Evolutionary conservation across 352 stramenopile species (phyloP), one percentile per base, ranked within the genome.

Genomic region (Aphanomyces astaci): DNA sequence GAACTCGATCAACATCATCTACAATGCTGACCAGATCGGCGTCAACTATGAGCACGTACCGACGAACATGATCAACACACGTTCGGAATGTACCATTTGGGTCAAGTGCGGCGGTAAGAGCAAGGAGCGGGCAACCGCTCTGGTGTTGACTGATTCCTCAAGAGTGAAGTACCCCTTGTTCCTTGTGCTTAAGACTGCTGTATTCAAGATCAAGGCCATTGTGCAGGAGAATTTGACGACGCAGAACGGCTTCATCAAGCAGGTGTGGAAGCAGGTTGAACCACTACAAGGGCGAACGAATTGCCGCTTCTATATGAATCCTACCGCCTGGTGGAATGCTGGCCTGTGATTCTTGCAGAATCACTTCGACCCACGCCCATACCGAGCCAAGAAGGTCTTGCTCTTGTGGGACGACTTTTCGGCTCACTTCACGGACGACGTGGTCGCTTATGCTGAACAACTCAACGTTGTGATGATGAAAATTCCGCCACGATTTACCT

Each of bases 351-450:
- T 49, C 54, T 51, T 49, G 30, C 19, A 51, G 22, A 22, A 30
- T n/a, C 30, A 52, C 51, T 63, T 63, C 22, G 54, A 7, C 9
- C 5, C 7, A 53, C 19, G 54, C 7, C 9, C 11, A 52, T 7
- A 63, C 36, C 62, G 30, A 22, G 30, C 19, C 7, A 40, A 40
- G 19, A 63, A 52, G n/a, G 30, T 63, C 19, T 28, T 63, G 36
- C 22, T 63, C 7, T n/a, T 63, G 36, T 67, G 72, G 31, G 36
- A 63, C 36, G 22, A 40, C 54, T 63, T 63, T 63, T 63, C 36
- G 36, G 54, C 7, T n/a, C 54, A 63, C 54, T 63, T 63, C 51
- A 63, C 7, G 5, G 19, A 31, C 11, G 54, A 31, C 22, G 54
- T 63, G 7, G 36, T 49, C 51, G 36, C 54, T 5, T 63, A 51